Percentiles rank a stretch among this genome's conserved stretches.
Evolutionary conservation across 768 basidiomycete species (phyloP).

Genomic region (Leccinellum luteum): DNA sequence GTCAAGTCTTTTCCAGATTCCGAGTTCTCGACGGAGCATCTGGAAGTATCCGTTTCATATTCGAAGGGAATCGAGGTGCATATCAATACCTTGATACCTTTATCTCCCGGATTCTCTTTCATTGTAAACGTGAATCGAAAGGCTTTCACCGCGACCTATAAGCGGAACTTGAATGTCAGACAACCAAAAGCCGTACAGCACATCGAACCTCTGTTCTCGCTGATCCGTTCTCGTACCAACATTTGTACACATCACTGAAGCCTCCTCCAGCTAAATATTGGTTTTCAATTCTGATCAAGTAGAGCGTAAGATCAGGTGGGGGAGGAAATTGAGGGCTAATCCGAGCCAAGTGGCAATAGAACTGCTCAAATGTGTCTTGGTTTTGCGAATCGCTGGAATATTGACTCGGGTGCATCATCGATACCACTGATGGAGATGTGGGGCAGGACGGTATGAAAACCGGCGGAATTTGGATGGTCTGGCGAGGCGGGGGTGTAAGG

Average conservation of each 20-base stretch:
- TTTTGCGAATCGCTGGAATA: conserved; percentile 28
- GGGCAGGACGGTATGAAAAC: conserved; percentile 39
- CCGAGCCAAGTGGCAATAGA: conserved; percentile 1
- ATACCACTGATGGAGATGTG: conserved; percentile 51
- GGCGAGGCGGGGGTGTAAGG: conserved; percentile 65
- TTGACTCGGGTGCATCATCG: conserved; percentile 51
- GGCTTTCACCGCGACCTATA: background rate
- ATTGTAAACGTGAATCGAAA: background rate
- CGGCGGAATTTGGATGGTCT: conserved; percentile 67
- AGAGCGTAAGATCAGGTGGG: background rate
- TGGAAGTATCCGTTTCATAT: background rate
- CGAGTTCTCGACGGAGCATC: background rate
- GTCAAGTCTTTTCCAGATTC: background rate
- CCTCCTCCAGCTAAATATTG: background rate
- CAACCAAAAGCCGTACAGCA: too few species aligned
- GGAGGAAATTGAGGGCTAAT: background rate
- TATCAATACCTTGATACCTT: background rate
- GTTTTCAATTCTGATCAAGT: background rate
- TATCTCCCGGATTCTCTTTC: background rate
- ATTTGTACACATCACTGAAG: background rate
- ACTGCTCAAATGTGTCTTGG: conserved; percentile 35
- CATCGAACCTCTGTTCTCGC: too few species aligned
- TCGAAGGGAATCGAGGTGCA: background rate
- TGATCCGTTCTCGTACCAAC: background rate
- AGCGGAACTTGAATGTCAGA: background rate